phyloP scores from a whole-genome alignment of 208 protist species.

The Leishmania turanica region DNA sequence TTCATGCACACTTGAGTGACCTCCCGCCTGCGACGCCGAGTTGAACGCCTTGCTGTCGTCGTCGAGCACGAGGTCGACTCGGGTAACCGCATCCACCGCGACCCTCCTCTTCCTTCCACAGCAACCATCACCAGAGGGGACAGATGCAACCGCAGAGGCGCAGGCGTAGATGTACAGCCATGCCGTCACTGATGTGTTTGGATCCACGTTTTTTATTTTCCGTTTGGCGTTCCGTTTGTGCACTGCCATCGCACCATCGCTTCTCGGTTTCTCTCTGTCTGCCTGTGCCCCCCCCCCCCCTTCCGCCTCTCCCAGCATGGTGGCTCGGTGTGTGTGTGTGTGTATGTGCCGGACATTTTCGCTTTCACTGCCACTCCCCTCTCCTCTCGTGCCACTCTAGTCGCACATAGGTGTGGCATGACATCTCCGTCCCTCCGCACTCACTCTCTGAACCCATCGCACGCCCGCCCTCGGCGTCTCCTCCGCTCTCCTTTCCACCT shows the following conservation, averaged over 20 bases:
- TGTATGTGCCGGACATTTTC: neutral
- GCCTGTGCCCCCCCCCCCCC: no score
- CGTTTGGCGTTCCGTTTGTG: neutral
- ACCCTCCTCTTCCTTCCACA: neutral
- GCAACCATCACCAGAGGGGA: neutral
- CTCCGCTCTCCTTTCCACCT: neutral
- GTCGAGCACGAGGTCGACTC: neutral
- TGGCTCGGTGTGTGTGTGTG: no score
- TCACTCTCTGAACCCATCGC: neutral
- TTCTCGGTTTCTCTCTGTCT: neutral
- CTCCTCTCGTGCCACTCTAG: neutral
- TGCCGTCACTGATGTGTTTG: neutral
- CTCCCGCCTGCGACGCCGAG: neutral
- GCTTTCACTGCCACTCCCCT: neutral
- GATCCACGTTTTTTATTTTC: neutral
- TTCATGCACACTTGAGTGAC: neutral
- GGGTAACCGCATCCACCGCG: neutral
- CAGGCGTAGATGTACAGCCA: neutral
- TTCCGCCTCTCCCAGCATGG: neutral
- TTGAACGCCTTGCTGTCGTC: neutral
- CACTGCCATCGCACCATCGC: neutral
- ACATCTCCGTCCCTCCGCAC: neutral
- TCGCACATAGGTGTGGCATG: neutral
- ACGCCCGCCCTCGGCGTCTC: neutral
- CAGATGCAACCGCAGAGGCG: neutral